Percentiles rank a stretch among this genome's conserved stretches.
Conservation (phyloP, 768 basidiomycete genomes). For the Suillus subalutaceus region DNA sequence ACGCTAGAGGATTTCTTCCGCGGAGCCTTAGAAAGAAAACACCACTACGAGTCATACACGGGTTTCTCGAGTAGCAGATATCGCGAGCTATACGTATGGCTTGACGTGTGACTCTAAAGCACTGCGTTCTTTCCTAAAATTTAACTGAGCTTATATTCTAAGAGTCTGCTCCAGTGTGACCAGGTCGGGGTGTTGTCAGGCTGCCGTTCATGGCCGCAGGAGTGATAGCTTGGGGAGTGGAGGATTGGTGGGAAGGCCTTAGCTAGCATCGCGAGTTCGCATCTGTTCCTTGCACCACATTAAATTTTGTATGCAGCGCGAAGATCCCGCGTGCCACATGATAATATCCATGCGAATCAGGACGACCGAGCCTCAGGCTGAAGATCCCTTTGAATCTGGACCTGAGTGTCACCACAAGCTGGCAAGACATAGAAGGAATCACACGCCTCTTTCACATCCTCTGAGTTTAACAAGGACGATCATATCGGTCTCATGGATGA, state of each 20-base stretch:
- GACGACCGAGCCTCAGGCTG: neutral
- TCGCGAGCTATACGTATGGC: neutral
- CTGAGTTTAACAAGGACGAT: no score
- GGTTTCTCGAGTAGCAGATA: no score
- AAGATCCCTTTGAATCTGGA: neutral
- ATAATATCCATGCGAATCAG: neutral
- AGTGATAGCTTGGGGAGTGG: neutral
- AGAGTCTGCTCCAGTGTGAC: neutral
- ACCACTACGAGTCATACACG: neutral
- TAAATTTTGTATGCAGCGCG: neutral
- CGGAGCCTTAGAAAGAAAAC: neutral
- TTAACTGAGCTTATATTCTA: neutral
- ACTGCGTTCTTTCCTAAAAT: neutral
- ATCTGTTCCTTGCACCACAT: neutral
- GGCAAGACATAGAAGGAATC: neutral
- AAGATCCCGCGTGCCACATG: neutral
- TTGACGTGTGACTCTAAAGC: neutral
- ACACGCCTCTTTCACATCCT: no score
- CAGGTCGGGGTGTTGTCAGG: no score
- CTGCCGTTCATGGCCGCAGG: neutral
- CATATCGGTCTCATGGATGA: no score
- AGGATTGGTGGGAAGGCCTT: neutral
- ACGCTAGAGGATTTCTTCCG: neutral
- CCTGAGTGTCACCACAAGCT: neutral
- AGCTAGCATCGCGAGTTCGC: neutral